Evolutionary conservation across 176 grass and related monocot genomes (phyloP).

Genomic region (Panicum miliaceum): DNA sequence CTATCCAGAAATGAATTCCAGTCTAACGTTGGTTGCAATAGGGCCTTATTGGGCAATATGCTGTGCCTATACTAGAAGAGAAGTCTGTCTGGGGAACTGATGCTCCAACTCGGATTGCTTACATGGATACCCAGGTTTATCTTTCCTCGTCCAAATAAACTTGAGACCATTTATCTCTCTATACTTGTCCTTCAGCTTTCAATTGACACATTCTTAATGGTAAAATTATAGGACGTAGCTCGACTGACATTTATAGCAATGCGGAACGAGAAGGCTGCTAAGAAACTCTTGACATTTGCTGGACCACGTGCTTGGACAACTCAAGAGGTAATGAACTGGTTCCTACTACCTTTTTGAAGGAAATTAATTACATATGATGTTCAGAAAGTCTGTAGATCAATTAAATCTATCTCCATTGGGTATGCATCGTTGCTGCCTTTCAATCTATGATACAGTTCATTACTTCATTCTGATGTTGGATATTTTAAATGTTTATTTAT

Average conservation of each 20-base stretch:
- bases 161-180: slow-evolving; percentile 6
- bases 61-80: slow-evolving; percentile 98
- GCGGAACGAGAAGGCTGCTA: slow-evolving; percentile 77
- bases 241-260: slow-evolving; percentile 90
- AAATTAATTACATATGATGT: slow-evolving; percentile 23
- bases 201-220: slow-evolving; percentile 27
- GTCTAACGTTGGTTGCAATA: slow-evolving; percentile 43
- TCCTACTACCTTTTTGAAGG: neutral
- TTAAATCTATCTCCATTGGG: slow-evolving; percentile 10
- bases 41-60: slow-evolving; percentile 98
- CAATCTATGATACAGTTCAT: neutral
- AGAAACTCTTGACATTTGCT: slow-evolving; percentile 87
- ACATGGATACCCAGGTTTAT: slow-evolving; percentile 96
- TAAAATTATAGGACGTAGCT: slow-evolving; percentile 76
- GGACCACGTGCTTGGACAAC: slow-evolving; percentile 98
- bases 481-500: slow-evolving; percentile 25
- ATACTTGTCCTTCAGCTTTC: slow-evolving; percentile 31
- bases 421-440: slow-evolving; percentile 13
- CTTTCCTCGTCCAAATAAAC: slow-evolving; percentile 21
- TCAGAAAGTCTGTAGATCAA: neutral
- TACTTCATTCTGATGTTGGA: slow-evolving; percentile 22
- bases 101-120: slow-evolving; percentile 97
- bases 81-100: slow-evolving; percentile 99
- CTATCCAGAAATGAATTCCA: slow-evolving; percentile 32
- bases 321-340: slow-evolving; percentile 78